phyloP scores from a whole-genome alignment of 805 yeast species.

The Blastobotrys parvus region DNA sequence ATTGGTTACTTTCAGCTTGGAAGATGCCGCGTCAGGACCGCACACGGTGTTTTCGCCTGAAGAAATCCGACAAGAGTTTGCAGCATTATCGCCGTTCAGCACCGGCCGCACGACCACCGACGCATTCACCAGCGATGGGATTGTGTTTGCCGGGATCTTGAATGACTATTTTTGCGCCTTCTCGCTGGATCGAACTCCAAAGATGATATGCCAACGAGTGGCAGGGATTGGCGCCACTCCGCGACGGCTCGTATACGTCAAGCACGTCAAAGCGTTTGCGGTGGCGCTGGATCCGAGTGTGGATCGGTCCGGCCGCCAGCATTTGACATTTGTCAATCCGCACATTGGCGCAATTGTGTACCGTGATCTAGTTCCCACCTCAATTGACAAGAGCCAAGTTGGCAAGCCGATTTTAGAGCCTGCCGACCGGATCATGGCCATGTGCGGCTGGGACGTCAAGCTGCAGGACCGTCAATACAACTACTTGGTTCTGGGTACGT shows the following conservation, averaged over 20 bases:
- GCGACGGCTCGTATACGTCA: conserved; percentile 10
- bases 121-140: too few species aligned
- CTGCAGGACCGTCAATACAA: conserved; percentile 6
- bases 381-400: neutral
- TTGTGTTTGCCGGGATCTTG: too few species aligned
- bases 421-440: conserved; percentile 7
- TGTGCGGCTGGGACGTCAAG: conserved; percentile 11
- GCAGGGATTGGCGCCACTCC: conserved; percentile 9
- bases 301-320: neutral
- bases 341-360: neutral
- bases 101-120: too few species aligned
- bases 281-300: conserved; percentile 5
- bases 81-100: too few species aligned
- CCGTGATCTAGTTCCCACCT: neutral
- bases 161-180: too few species aligned
- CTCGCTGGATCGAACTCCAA: too few species aligned
- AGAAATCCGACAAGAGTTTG: neutral
- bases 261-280: conserved; percentile 11
- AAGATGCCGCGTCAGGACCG: neutral
- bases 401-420: neutral
- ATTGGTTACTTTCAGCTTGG: neutral
- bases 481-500: conserved; percentile 12
- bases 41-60: neutral
- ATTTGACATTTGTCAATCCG: conserved; percentile 4
- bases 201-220: neutral